Conservation (phyloP, 192 early-diverging fungal species). For the Coemansia asiatica region DNA sequence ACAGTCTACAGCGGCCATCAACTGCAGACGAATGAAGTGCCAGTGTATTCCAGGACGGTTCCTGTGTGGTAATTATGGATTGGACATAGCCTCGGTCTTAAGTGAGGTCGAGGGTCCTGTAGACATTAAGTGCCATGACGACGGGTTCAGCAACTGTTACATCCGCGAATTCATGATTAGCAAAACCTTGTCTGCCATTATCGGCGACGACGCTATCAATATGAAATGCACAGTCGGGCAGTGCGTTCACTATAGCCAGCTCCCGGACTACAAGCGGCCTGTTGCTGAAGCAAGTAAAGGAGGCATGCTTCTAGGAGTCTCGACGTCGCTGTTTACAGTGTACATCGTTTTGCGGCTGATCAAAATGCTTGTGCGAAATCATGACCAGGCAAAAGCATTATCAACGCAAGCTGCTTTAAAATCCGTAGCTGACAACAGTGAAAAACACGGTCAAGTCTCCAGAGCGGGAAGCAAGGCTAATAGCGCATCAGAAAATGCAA, state of each 20-base stretch:
- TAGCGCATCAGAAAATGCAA: background rate
- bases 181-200: conserved; percentile 56
- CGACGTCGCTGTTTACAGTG: conserved; percentile 47
- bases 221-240: conserved; percentile 79
- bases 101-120: conserved; percentile 78
- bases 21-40: conserved; percentile 79
- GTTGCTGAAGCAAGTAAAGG: conserved; percentile 33
- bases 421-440: too few species aligned
- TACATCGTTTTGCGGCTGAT: conserved; percentile 41
- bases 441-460: too few species aligned
- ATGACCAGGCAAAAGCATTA: background rate
- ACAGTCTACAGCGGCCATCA: conserved; percentile 53
- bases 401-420: background rate
- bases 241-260: conserved; percentile 82
- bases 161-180: conserved; percentile 58
- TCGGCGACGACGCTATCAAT: conserved; percentile 82
- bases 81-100: conserved; percentile 81
- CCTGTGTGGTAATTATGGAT: conserved; percentile 80
- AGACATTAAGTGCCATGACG: conserved; percentile 66
- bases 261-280: conserved; percentile 68
- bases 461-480: background rate
- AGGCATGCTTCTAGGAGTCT: conserved; percentile 31
- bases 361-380: conserved; percentile 20
- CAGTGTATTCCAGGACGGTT: conserved; percentile 75
- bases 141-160: conserved; percentile 81